Percentiles rank a stretch among this genome's conserved stretches.
Evolutionary conservation across 2,329 filamentous ascomycete genomes (phyloP).

Genomic region (Aspergillus intermedius): DNA sequence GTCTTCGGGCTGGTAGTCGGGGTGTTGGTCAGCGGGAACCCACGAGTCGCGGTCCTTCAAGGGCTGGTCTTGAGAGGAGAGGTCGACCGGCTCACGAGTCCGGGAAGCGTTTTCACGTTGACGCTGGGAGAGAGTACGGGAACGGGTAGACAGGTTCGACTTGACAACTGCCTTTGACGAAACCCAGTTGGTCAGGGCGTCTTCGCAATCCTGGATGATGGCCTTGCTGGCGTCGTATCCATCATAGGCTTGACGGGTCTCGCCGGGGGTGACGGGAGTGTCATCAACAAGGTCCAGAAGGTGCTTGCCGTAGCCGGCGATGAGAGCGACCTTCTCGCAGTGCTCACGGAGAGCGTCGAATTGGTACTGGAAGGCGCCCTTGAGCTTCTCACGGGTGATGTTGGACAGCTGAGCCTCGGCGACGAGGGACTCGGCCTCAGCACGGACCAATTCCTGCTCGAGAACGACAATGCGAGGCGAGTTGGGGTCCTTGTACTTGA

Average conservation of each 20-base stretch:
- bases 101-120: conserved; percentile 64
- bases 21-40: conserved; percentile 63
- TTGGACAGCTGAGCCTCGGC: conserved; percentile 97
- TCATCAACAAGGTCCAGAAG: conserved; percentile 96
- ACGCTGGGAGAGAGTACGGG: conserved; percentile 80
- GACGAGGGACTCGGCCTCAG: conserved; percentile 96
- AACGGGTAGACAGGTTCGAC: conserved; percentile 78
- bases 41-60: conserved; percentile 72
- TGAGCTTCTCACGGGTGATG: conserved; percentile 98
- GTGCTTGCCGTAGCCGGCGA: conserved; percentile 96
- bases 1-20: conserved; percentile 34
- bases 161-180: conserved; percentile 80
- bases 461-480: conserved; percentile 95
- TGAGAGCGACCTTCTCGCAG: conserved; percentile 96
- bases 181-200: conserved; percentile 96
- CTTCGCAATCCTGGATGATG: conserved; percentile 98
- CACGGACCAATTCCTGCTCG: conserved; percentile 96
- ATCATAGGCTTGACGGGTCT: conserved; percentile 92
- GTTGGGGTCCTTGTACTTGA: conserved; percentile 99
- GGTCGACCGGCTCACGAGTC: conserved; percentile 68
- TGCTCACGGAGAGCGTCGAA: conserved; percentile 97
- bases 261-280: conserved; percentile 90
- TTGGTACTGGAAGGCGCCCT: conserved; percentile 95
- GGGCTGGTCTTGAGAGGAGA: conserved; percentile 74
- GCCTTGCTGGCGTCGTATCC: conserved; percentile 97